Percentiles rank a stretch among this genome's conserved stretches.
Conservation (phyloP, 2,329 filamentous ascomycete species). For the Pseudocercospora cruenta region DNA sequence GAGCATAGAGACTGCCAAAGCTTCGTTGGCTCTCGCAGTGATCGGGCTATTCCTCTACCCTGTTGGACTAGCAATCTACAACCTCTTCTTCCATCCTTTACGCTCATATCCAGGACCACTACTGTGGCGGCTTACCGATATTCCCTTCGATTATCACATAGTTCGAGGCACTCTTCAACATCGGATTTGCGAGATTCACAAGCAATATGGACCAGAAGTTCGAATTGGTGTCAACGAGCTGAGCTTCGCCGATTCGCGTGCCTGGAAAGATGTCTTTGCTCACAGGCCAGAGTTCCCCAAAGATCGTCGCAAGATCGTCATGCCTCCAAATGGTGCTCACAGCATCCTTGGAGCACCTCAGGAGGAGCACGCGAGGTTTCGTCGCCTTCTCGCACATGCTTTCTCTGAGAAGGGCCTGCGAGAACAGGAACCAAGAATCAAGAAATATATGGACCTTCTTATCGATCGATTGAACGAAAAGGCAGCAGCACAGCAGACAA, state of each 20-base stretch:
- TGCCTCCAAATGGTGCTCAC: constrained; percentile 37
- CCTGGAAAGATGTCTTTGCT: constrained; percentile 51
- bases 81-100: constrained; percentile 49
- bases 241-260: constrained; percentile 45
- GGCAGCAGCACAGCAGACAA: constrained; percentile 29
- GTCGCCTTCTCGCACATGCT: constrained; percentile 23
- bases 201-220: constrained; percentile 48
- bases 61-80: constrained; percentile 39
- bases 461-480: constrained; percentile 29
- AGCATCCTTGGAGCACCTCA: constrained; percentile 19
- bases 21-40: constrained; percentile 1
- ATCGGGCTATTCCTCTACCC: constrained; percentile 3
- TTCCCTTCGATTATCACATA: constrained; percentile 18
- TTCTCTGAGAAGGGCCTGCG: constrained; percentile 38
- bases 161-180: constrained; percentile 15
- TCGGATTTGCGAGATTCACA: constrained; percentile 35
- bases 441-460: constrained; percentile 45
- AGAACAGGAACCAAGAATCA: constrained; percentile 44
- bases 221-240: constrained; percentile 53
- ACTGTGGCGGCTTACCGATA: constrained; percentile 17
- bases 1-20: background rate
- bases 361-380: constrained; percentile 19
- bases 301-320: constrained; percentile 24
- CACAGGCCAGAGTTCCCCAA: constrained; percentile 24
- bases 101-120: constrained; percentile 44